Percentiles rank a stretch among this genome's conserved stretches.
These are phyloP conservation scores for Geotrichum aggregatum DNA, from an alignment of 1,139 yeast genomes.

Conservation along the genomic window DNA sequence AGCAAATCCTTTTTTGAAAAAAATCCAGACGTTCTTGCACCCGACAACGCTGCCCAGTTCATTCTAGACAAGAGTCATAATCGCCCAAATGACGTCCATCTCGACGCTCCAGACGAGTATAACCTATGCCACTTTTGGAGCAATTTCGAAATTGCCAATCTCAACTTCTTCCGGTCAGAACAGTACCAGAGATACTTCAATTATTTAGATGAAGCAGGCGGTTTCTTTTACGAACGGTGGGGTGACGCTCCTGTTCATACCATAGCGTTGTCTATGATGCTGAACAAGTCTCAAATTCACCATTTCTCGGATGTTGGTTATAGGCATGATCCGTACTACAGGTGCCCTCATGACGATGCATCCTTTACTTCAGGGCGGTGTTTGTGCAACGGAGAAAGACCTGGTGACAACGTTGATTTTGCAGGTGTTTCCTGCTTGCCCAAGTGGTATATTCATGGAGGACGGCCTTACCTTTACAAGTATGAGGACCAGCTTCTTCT, in stretches of 20 bases:
- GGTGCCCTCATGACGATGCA: conserved; percentile 66
- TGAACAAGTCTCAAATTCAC: conserved; percentile 66
- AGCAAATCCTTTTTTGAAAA: conserved; percentile 60
- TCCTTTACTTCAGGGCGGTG: conserved; percentile 57
- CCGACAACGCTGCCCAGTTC: conserved; percentile 65
- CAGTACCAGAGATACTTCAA: conserved; percentile 67
- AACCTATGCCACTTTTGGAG: conserved; percentile 95
- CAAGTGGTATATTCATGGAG: conserved; percentile 73
- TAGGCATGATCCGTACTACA: conserved; percentile 69
- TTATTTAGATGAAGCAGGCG: conserved; percentile 66
- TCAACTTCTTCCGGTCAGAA: conserved; percentile 73
- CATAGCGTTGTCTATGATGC: conserved; percentile 62
- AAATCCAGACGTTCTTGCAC: conserved; percentile 61
- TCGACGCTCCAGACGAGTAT: conserved; percentile 47
- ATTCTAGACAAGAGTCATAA: conserved; percentile 53
- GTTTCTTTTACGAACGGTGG: conserved; percentile 87
- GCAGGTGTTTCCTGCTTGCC: conserved; percentile 67
- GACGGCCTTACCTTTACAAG: conserved; percentile 35
- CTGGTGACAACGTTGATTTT: conserved; percentile 51
- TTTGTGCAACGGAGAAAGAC: conserved; percentile 51
- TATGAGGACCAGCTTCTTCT: conserved; percentile 25
- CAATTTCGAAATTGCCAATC: conserved; percentile 81
- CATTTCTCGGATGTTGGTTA: conserved; percentile 93
- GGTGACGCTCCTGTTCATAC: conserved; percentile 98
- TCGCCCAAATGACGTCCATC: conserved; percentile 40